phyloP scores from a whole-genome alignment of 2,329 filamentous ascomycete species.

The Ascochyta pisi region DNA sequence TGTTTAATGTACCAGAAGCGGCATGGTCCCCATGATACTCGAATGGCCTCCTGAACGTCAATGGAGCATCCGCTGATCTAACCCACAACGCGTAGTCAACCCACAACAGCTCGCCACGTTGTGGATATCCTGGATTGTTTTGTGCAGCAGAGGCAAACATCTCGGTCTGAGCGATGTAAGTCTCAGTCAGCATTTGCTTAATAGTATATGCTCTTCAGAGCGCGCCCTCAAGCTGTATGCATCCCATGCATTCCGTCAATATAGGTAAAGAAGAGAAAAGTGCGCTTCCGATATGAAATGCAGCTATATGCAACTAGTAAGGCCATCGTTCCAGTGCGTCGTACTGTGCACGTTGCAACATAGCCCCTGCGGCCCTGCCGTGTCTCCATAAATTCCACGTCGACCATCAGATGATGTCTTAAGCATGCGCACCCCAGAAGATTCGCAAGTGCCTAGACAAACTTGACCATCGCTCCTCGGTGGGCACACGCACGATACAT shows the following conservation, averaged over 20 bases:
- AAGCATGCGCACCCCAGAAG: slow-evolving; percentile 9
- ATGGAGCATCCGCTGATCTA: slow-evolving; percentile 1
- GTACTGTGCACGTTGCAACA: slow-evolving; percentile 18
- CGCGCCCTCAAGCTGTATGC: background rate
- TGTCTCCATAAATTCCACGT: slow-evolving; percentile 11
- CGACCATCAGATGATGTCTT: slow-evolving; percentile 7
- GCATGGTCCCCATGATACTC: background rate
- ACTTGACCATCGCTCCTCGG: background rate
- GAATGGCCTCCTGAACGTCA: slow-evolving; percentile 9
- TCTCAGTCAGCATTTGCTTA: background rate
- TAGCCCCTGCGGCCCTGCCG: slow-evolving; percentile 13
- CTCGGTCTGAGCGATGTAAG: background rate
- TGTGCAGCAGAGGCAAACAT: background rate
- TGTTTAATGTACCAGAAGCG: background rate
- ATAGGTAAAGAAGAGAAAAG: background rate
- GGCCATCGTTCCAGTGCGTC: slow-evolving; percentile 11
- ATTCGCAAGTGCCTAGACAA: slow-evolving; percentile 1
- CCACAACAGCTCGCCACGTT: slow-evolving; percentile 7
- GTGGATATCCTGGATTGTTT: background rate
- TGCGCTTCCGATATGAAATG: background rate
- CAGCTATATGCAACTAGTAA: slow-evolving; percentile 3
- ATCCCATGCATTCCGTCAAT: background rate
- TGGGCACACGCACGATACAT: background rate
- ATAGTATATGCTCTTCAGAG: background rate
- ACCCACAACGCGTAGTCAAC: background rate